Evolutionary conservation across 2,329 filamentous ascomycete genomes (phyloP).

Genomic region (Colletotrichum chlorophyti): DNA sequence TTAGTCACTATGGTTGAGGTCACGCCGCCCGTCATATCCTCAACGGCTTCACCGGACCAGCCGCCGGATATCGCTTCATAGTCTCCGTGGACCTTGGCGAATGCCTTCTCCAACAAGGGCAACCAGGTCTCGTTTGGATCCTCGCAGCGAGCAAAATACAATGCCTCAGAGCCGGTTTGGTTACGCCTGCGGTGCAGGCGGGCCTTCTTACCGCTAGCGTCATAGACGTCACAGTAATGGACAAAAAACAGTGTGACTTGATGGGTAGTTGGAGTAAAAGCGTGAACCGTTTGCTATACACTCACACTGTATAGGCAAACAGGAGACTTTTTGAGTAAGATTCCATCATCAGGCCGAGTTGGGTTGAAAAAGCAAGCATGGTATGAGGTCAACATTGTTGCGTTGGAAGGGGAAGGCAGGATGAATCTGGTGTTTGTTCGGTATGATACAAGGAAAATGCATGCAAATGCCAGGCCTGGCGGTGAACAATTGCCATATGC

Average conservation of each 20-base stretch:
- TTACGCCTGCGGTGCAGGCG: slow-evolving; percentile 66
- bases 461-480: too few relatives aligned
- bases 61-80: slow-evolving; percentile 73
- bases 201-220: slow-evolving; percentile 57
- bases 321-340: too few relatives aligned
- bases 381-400: too few relatives aligned
- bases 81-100: slow-evolving; percentile 79
- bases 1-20: slow-evolving; percentile 61
- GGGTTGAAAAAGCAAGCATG: too few relatives aligned
- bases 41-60: slow-evolving; percentile 61
- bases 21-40: slow-evolving; percentile 62
- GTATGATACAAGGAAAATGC: too few relatives aligned
- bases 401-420: too few relatives aligned
- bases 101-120: slow-evolving; percentile 76
- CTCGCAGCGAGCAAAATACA: slow-evolving; percentile 74
- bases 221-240: slow-evolving; percentile 40
- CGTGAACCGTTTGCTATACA: too few relatives aligned
- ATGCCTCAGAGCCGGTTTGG: slow-evolving; percentile 71
- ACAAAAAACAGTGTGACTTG: too few relatives aligned
- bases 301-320: too few relatives aligned
- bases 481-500: slow-evolving; percentile 6
- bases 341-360: too few relatives aligned
- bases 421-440: too few relatives aligned
- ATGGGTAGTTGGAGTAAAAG: too few relatives aligned
- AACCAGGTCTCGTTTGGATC: slow-evolving; percentile 78